Conservation (phyloP, 495 filamentous ascomycete species). For the Entonaema liquescens region DNA sequence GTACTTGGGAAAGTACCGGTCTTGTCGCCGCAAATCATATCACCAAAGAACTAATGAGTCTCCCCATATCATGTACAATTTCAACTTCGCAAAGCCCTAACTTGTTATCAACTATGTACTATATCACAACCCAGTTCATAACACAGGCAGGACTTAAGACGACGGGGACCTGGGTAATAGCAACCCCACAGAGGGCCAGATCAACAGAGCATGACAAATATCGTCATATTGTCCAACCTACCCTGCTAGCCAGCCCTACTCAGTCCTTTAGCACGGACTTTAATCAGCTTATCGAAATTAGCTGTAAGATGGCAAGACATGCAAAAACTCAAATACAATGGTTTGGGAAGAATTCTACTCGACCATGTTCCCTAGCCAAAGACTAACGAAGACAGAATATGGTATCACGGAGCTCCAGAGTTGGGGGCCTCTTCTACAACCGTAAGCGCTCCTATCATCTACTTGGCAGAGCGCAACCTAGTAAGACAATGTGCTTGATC, state of each 20-base stretch:
- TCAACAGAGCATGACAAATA: conserved; percentile 8
- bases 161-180: conserved; percentile 18
- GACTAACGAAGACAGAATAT: not conserved
- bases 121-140: conserved; percentile 20
- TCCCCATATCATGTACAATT: conserved; percentile 24
- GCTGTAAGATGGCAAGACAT: not conserved
- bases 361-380: not conserved
- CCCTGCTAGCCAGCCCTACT: conserved; percentile 6
- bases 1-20: conserved; percentile 20
- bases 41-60: conserved; percentile 9
- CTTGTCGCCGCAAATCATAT: conserved; percentile 23
- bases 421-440: not conserved
- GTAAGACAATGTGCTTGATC: not conserved
- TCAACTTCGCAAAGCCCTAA: conserved; percentile 19
- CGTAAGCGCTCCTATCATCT: not conserved
- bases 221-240: conserved; percentile 8
- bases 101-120: conserved; percentile 9
- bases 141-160: conserved; percentile 13
- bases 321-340: not conserved
- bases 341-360: not conserved
- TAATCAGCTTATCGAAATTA: not conserved
- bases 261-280: not conserved
- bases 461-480: not conserved
- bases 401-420: not conserved
- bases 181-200: conserved; percentile 10